These are phyloP conservation scores for Podaxis carcinomalis DNA, from an alignment of 768 basidiomycete species.

Conservation along the genomic window DNA sequence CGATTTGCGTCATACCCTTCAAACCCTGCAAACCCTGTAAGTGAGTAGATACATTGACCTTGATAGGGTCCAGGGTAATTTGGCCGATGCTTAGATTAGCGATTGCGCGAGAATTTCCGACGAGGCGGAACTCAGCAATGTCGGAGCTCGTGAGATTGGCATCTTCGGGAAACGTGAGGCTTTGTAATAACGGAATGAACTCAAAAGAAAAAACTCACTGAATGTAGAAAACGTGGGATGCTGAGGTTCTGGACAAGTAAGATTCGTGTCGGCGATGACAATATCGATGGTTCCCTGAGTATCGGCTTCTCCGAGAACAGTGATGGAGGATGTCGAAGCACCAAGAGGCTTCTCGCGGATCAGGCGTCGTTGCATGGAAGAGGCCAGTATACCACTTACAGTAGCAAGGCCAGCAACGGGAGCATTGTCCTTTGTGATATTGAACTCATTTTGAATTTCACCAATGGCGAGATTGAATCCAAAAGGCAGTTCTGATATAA, in stretches of 20 bases:
- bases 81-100: conserved; percentile 60
- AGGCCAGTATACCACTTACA: conserved; percentile 27
- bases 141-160: conserved; percentile 48
- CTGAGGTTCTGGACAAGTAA: conserved; percentile 43
- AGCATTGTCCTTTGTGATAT: conserved; percentile 48
- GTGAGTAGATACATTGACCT: conserved; percentile 62
- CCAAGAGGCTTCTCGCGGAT: conserved; percentile 44
- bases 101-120: conserved; percentile 56
- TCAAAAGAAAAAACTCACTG: conserved; percentile 34
- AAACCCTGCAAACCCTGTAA: conserved; percentile 60
- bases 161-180: conserved; percentile 31
- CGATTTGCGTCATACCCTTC: conserved; percentile 50
- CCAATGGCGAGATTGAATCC: conserved; percentile 58
- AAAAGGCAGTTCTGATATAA: conserved; percentile 56
- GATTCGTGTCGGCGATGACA: conserved; percentile 47
- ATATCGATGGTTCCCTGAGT: conserved; percentile 67
- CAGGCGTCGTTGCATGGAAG: background rate
- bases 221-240: conserved; percentile 54
- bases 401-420: conserved; percentile 58
- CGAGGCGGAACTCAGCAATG: conserved; percentile 48
- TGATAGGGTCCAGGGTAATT: conserved; percentile 67
- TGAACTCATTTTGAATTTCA: conserved; percentile 63
- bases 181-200: background rate
- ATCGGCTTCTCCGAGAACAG: conserved; percentile 44
- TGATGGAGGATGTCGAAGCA: conserved; percentile 58